These are phyloP conservation scores for Physcomitrium patens DNA, from an alignment of 225 moss, liverwort and hornwort genomes.

Conservation along the genomic window DNA sequence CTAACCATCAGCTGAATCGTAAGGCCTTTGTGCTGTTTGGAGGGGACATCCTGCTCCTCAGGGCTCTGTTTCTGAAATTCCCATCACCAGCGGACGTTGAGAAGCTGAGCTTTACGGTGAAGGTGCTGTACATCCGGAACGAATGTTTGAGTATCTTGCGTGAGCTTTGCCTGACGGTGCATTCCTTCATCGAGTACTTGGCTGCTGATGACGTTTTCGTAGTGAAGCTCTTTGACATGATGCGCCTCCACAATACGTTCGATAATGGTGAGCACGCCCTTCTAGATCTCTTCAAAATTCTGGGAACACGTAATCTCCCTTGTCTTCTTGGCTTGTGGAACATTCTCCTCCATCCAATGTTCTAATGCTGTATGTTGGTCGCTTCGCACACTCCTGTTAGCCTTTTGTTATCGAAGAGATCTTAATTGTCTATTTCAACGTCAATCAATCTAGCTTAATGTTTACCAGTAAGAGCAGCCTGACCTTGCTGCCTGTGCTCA, in stretches of 20 bases:
- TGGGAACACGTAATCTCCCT: not conserved
- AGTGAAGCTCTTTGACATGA: slow-evolving; percentile 61
- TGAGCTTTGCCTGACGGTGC: slow-evolving; percentile 64
- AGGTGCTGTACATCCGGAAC: slow-evolving; percentile 58
- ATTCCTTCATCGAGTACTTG: slow-evolving; percentile 59
- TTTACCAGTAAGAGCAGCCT: not conserved
- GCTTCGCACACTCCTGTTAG: not conserved
- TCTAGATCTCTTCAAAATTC: not conserved
- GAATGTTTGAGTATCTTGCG: slow-evolving; percentile 65
- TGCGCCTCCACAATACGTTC: slow-evolving; percentile 61
- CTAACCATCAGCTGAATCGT: slow-evolving; percentile 43
- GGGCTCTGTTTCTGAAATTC: slow-evolving; percentile 64
- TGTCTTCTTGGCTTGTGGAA: not conserved
- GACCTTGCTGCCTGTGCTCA: not conserved
- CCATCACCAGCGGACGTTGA: slow-evolving; percentile 34
- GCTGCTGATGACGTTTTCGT: slow-evolving; percentile 62
- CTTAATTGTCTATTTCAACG: not conserved
- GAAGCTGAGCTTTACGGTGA: slow-evolving; percentile 47
- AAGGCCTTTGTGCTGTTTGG: slow-evolving; percentile 67
- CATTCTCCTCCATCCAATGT: not conserved
- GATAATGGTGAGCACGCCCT: slow-evolving; percentile 47
- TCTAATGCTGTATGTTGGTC: not conserved
- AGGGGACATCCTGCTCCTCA: slow-evolving; percentile 56
- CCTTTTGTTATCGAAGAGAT: not conserved
- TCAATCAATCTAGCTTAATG: not conserved